Base-by-base conservation (phyloP, 495 filamentous ascomycete species). In the Aspergillus panamensis region DNA sequence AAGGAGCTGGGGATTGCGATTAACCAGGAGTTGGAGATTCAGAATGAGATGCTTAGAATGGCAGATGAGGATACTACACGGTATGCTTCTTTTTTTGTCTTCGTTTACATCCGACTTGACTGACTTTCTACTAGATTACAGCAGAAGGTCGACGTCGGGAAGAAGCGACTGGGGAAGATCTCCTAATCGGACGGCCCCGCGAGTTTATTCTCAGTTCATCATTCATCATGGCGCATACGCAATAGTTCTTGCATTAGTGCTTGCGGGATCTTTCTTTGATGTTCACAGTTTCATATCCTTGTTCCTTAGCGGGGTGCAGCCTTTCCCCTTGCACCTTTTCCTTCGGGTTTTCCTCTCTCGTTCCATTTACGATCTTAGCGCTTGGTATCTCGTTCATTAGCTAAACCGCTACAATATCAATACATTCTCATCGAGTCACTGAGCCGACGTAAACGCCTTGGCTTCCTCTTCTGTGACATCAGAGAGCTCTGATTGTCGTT, bases 1-100 rank as follows among this genome's bases (percentile, higher is more conserved):
- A 87, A 82, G 73, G 90, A 96, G 77, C 84, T 97, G 76, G 94
- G 91, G 0, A 72, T 89, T 48, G 82, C 84, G 44, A 96, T 97
- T 59, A 82, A 92, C 64, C 83, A 89, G 58, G 95, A 98, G 75
- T 73, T 97, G 66, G 84, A 86, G 65, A 69, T 87, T 53, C 94
- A 98, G 78, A 92, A 87, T 67, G 84, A 87, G 63, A 81, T 96
- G 84, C 73, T 98, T 61, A 81, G 80, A 25, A 61, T 87, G 70
- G 65, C 93, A 35, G 87, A 92, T 70, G 79, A 88, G 65, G 91
- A 96, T 77, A 82, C 83, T 5, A 85, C 87, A 58, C 72, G 77
- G 79, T 81, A 69, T 57, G 77, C 76, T 29, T 30, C 48, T 47
- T 42, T 48, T 20, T 16, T 25, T 20, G 12, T 42, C 6, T 58